These are phyloP conservation scores for Fusarium decemcellulare DNA, from an alignment of 2,329 filamentous ascomycete genomes.

Conservation along the genomic window DNA sequence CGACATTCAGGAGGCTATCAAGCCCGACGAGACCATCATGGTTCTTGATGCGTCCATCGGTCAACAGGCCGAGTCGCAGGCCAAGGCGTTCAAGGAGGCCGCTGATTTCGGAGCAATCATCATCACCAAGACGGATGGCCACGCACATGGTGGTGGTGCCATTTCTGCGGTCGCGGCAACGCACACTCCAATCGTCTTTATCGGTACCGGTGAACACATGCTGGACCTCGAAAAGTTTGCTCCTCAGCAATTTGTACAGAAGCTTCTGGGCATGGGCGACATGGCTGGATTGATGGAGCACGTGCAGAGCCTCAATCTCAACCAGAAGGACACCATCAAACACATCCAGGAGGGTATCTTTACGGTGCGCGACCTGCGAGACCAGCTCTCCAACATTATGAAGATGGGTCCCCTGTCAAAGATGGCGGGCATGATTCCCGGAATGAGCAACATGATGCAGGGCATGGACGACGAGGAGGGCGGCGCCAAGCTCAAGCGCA, in stretches of 20 bases:
- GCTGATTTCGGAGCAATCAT: slow-evolving; percentile 98
- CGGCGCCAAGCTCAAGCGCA: slow-evolving; percentile 91
- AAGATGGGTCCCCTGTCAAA: slow-evolving; percentile 99
- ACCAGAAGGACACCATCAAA: slow-evolving; percentile 99
- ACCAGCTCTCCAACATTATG: slow-evolving; percentile 98
- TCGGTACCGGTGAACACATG: slow-evolving; percentile 98
- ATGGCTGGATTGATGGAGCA: slow-evolving; percentile 96
- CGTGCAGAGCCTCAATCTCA: slow-evolving; percentile 93
- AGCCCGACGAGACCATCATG: slow-evolving; percentile 96
- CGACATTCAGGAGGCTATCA: slow-evolving; percentile 92
- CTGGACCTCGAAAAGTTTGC: slow-evolving; percentile 94
- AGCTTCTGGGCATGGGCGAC: slow-evolving; percentile 96
- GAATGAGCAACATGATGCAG: slow-evolving; percentile 92
- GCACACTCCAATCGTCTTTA: slow-evolving; percentile 96
- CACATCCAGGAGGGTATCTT: slow-evolving; percentile 98
- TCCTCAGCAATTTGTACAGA: slow-evolving; percentile 93
- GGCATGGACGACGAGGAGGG: slow-evolving; percentile 98
- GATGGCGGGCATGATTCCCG: slow-evolving; percentile 99
- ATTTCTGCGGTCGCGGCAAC: slow-evolving; percentile 98
- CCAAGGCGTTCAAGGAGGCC: slow-evolving; percentile 96
- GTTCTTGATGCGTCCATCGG: slow-evolving; percentile 97
- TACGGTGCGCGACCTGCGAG: slow-evolving; percentile 92
- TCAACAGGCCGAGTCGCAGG: slow-evolving; percentile 94
- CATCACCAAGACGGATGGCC: slow-evolving; percentile 98
- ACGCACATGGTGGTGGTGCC: slow-evolving; percentile 94